Conservation (phyloP, 176 grass and related monocot species). For the Eleusine indica region DNA sequence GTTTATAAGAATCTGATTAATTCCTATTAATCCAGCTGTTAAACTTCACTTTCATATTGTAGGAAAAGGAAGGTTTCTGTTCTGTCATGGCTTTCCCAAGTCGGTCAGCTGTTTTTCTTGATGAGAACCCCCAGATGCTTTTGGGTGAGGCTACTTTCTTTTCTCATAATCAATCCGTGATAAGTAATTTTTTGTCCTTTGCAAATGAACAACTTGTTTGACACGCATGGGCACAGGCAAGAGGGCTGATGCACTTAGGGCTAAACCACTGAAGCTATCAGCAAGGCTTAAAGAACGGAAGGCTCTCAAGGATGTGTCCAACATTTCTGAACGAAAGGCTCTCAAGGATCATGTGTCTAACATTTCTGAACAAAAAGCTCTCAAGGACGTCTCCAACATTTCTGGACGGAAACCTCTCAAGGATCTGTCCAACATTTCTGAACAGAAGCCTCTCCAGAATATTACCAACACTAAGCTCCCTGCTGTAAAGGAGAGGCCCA, state of each 20-base stretch:
- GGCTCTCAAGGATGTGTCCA: constrained; percentile 22
- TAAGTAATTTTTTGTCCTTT: not conserved
- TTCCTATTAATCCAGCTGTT: not conserved
- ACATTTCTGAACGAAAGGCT: constrained; percentile 43
- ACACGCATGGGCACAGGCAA: constrained; percentile 43
- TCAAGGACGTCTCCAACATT: not conserved
- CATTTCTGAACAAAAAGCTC: constrained; percentile 33
- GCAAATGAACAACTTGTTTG: not conserved
- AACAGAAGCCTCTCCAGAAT: constrained; percentile 38
- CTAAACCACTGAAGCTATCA: constrained; percentile 60
- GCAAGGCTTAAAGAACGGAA: constrained; percentile 49
- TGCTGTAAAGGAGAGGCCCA: constrained; percentile 47
- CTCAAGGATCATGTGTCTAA: constrained; percentile 57
- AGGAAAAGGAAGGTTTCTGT: constrained; percentile 26
- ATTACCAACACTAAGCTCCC: constrained; percentile 42
- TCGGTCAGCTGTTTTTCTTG: constrained; percentile 38
- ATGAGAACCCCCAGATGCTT: constrained; percentile 55
- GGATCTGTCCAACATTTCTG: constrained; percentile 57
- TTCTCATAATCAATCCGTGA: constrained; percentile 4
- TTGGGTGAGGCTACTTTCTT: constrained; percentile 42
- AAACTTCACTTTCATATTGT: not conserved
- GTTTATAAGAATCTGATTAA: constrained; percentile 14
- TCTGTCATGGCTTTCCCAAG: constrained; percentile 59
- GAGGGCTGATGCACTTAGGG: constrained; percentile 41
- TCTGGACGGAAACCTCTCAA: constrained; percentile 48